phyloP scores from a whole-genome alignment of 169 alveolate genomes.

The Plasmodium cynomolgi region DNA sequence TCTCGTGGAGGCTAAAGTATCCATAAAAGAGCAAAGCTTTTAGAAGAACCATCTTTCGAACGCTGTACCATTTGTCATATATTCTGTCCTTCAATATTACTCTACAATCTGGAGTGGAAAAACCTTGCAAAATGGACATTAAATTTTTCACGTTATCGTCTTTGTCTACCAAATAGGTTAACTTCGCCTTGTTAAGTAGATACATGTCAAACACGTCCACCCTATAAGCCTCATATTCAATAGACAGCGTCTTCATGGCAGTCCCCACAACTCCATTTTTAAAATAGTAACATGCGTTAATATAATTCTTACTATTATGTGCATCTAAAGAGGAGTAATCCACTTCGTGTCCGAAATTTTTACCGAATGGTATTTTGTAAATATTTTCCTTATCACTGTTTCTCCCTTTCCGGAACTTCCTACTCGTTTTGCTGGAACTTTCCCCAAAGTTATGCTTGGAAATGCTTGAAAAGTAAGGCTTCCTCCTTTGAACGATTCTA shows the following conservation, averaged over 20 bases:
- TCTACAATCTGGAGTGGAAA: constrained; percentile 21
- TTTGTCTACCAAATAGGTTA: constrained; percentile 8
- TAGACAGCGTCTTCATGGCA: constrained; percentile 32
- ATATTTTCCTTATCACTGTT: constrained; percentile 7
- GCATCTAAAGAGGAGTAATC: neutral
- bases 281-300: neutral
- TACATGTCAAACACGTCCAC: constrained; percentile 44
- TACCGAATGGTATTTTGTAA: neutral
- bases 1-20: constrained; percentile 31
- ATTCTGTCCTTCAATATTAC: constrained; percentile 10
- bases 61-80: constrained; percentile 9
- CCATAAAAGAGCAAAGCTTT: constrained; percentile 52
- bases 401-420: neutral
- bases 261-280: constrained; percentile 49
- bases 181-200: constrained; percentile 12
- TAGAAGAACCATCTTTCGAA: constrained; percentile 28
- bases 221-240: constrained; percentile 51
- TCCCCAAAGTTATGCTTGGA: neutral
- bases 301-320: neutral
- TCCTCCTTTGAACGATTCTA: neutral
- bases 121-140: constrained; percentile 4
- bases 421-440: neutral
- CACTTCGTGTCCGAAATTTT: neutral
- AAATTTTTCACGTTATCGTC: constrained; percentile 13
- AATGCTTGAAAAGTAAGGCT: neutral